A percentile compares a stretch with the other conserved stretches of the same genome.
Evolutionary conservation across 306 rosid species (phyloP).

Genomic region (Vigna hirtella): DNA sequence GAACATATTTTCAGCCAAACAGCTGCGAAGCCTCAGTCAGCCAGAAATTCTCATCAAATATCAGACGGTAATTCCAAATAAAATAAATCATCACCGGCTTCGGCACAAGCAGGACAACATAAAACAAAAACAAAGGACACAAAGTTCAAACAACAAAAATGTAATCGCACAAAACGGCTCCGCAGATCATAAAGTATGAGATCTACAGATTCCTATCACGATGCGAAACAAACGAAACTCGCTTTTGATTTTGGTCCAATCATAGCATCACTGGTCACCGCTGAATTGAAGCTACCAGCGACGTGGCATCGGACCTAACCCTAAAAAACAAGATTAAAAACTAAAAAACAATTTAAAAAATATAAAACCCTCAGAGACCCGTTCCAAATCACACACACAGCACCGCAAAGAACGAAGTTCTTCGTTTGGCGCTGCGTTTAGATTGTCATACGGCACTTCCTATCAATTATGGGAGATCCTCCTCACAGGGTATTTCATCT

Average conservation of each 20-base stretch:
- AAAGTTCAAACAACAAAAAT: not conserved
- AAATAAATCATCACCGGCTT: slow-evolving; percentile 66
- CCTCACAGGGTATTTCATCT: slow-evolving; percentile 60
- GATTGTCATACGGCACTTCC: slow-evolving; percentile 99
- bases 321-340: rapidly evolving
- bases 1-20: no score
- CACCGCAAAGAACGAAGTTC: slow-evolving; percentile 22
- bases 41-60: slow-evolving; percentile 61
- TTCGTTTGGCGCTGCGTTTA: slow-evolving; percentile 53
- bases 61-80: slow-evolving; percentile 90
- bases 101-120: not conserved
- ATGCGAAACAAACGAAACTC: slow-evolving; percentile 54
- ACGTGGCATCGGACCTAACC: slow-evolving; percentile 75
- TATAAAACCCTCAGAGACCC: slow-evolving; percentile 74
- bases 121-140: not conserved
- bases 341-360: rapidly evolving
- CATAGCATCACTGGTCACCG: slow-evolving; percentile 76
- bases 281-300: slow-evolving; percentile 59
- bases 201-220: slow-evolving; percentile 83
- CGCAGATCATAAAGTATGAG: slow-evolving; percentile 41
- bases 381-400: slow-evolving; percentile 77
- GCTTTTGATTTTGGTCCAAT: slow-evolving; percentile 68
- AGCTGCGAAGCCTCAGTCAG: slow-evolving; percentile 69
- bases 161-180: slow-evolving; percentile 92
- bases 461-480: slow-evolving; percentile 74